Percentiles rank a stretch among this genome's conserved stretches.
These are phyloP conservation scores for Syzygium malaccense DNA, from an alignment of 441 rosid species.

Conservation along the genomic window DNA sequence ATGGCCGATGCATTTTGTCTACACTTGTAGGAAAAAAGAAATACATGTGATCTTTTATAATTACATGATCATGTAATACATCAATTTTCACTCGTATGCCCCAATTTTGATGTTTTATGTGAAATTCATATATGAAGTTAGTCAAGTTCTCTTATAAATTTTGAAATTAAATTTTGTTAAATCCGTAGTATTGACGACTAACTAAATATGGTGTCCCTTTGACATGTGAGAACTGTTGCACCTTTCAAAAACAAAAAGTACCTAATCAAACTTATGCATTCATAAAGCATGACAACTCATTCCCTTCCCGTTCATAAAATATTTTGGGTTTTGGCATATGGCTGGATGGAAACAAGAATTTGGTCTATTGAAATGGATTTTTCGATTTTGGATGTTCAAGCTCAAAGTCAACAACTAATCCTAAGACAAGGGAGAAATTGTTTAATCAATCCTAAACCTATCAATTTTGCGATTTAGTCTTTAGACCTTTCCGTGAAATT, in stretches of 20 bases:
- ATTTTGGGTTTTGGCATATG: background rate
- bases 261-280: background rate
- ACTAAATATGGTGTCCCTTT: background rate
- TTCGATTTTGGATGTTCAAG: background rate
- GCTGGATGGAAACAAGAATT: background rate
- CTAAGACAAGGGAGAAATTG: background rate
- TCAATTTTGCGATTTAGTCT: background rate
- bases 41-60: too few relatives aligned
- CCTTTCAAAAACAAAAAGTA: background rate
- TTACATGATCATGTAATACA: too few relatives aligned
- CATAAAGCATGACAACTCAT: too few relatives aligned
- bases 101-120: too few relatives aligned
- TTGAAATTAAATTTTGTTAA: too few relatives aligned
- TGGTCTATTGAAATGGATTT: background rate
- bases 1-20: too few relatives aligned
- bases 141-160: rapidly evolving
- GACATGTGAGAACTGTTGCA: too few relatives aligned
- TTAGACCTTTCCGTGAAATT: background rate
- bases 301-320: rapidly evolving
- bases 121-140: too few relatives aligned
- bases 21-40: too few relatives aligned
- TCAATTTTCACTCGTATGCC: too few relatives aligned
- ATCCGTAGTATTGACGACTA: rapidly evolving
- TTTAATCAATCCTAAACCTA: background rate
- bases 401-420: background rate